Base-by-base conservation (phyloP, 129 eudicot species). In the Flaveria bidentis region DNA sequence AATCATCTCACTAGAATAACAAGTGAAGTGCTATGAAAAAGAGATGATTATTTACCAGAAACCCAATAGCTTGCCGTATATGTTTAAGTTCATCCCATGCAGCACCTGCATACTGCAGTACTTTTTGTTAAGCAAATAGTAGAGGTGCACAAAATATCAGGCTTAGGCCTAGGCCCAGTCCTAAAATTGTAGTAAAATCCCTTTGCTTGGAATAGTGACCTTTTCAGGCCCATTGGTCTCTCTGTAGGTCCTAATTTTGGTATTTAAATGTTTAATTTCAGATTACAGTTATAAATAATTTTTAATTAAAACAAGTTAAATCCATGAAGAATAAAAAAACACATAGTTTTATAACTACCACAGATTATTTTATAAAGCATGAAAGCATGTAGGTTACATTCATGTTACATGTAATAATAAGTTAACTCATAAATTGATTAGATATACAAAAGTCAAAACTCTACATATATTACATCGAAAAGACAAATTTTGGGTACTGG, bases 21-120 rank as follows among this genome's bases (percentile, higher is more conserved):
- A 74, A 58, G 1, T 20, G 22, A 58, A 33, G 3, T 25, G 33
- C 14, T 12, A 65, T 7, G 9, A 15, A 36, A 81, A 49, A 71
- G 77, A 45, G 28, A 67, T 45, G 10, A 46, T 49, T 33, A 56
- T 53, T 53, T 83, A 94, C 99, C 96, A 94, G 76, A 82, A 94
- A 94, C 9, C 90, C 99, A 39, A 94, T 94, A 52, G 99, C 99
- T 82, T 94, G 97, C 68, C 96, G 87, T 73, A 94, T 94, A 82
- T 91, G 99, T 87, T 94, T 94, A 63, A 94, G 86, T 80, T 91
- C 99, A 42, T 91, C 97, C 96, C 97, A 91, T 15, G 99, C 83
- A 55, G 92, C 79, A 70, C 99, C 97, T 81, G 99, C 93, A 84
- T 94, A 94, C 99, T 94, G 99, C 85, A 87, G 14, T 66, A 69